Percentiles rank a stretch among this genome's conserved stretches.
Conservation (phyloP, 371 early-diverging fungal species). For the Rhizopus arrhizus region DNA sequence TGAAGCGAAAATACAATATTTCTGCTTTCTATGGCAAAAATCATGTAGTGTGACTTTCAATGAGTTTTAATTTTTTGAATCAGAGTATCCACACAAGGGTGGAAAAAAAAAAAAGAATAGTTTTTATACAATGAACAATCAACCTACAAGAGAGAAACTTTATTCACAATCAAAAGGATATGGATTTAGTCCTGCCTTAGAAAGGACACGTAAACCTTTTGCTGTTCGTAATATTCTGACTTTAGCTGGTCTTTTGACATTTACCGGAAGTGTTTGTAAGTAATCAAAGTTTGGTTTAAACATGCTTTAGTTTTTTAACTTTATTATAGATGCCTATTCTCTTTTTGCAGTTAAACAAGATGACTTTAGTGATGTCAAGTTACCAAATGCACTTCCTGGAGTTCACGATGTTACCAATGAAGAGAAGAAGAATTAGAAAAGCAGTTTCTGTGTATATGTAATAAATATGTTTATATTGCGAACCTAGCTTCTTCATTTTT, state of each 20-base stretch:
- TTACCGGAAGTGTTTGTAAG: constrained; percentile 61
- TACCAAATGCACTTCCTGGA: constrained; percentile 42
- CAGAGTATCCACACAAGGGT: not conserved
- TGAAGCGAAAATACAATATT: too few species aligned
- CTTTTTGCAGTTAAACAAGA: constrained; percentile 62
- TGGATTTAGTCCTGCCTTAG: constrained; percentile 56
- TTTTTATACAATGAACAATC: constrained; percentile 22
- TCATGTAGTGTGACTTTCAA: too few species aligned
- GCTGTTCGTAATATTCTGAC: constrained; percentile 49
- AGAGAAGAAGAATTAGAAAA: constrained; percentile 15
- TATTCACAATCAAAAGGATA: constrained; percentile 53
- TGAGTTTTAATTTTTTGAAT: not conserved
- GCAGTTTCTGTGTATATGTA: not conserved
- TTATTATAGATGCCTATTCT: constrained; percentile 51
- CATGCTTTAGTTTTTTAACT: not conserved
- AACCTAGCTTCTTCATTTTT: too few species aligned
- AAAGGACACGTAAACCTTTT: constrained; percentile 59
- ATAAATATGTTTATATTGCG: not conserved
- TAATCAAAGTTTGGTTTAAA: not conserved
- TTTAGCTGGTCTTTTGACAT: constrained; percentile 49
- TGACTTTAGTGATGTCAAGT: constrained; percentile 60
- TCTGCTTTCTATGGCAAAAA: too few species aligned
- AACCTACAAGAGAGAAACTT: constrained; percentile 45
- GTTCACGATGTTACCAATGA: constrained; percentile 40
- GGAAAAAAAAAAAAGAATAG: not conserved